Conservation (phyloP, 2,329 filamentous ascomycete species). For the Apiospora arundinis region DNA sequence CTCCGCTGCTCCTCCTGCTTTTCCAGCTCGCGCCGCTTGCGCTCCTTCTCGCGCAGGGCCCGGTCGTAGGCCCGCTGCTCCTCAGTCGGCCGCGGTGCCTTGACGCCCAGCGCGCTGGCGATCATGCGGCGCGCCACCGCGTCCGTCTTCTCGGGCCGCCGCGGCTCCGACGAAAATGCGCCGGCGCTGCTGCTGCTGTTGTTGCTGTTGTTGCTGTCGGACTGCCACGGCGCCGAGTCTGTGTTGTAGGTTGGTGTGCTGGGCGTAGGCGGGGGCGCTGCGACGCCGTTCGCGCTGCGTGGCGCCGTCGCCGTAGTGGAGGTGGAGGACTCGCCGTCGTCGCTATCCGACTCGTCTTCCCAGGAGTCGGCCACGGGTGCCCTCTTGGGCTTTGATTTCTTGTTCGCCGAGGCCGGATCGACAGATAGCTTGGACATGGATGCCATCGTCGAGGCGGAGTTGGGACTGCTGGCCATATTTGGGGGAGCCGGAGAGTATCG, state of each 20-base stretch:
- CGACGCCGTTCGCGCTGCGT: constrained; percentile 40
- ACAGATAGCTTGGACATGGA: constrained; percentile 42
- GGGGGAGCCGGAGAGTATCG: background rate
- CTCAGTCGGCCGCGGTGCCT: constrained; percentile 80
- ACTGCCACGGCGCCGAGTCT: constrained; percentile 34
- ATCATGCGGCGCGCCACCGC: constrained; percentile 91
- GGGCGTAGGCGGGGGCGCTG: constrained; percentile 71
- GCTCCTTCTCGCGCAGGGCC: constrained; percentile 83
- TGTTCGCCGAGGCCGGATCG: constrained; percentile 27
- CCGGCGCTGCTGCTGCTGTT: constrained; percentile 19
- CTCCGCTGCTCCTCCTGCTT: constrained; percentile 66
- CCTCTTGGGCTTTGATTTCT: constrained; percentile 43
- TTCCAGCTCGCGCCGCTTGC: constrained; percentile 75
- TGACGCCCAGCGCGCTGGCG: constrained; percentile 83
- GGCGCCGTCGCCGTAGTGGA: constrained; percentile 29
- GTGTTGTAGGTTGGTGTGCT: constrained; percentile 57
- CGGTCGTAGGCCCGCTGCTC: constrained; percentile 89
- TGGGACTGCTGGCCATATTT: constrained; percentile 1
- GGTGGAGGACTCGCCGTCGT: constrained; percentile 34
- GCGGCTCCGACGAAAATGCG: constrained; percentile 27
- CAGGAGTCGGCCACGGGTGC: constrained; percentile 71
- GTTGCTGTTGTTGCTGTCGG: constrained; percentile 23
- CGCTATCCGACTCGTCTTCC: constrained; percentile 69
- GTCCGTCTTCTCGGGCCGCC: constrained; percentile 87
- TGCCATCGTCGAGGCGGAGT: constrained; percentile 30